Conservation (phyloP, 805 yeast species). For the Yarrowia bubula region DNA sequence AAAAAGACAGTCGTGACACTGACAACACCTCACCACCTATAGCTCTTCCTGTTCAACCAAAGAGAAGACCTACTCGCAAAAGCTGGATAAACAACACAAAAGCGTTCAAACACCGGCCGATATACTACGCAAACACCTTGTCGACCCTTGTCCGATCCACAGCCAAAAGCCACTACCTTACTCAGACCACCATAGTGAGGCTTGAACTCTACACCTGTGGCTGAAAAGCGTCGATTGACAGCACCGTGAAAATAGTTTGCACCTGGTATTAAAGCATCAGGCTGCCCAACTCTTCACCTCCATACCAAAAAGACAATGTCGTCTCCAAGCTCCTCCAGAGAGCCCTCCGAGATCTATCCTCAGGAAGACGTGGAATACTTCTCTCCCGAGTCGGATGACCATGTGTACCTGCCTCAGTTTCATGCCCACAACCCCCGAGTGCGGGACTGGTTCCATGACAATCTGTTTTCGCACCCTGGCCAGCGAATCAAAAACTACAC, state of each 20-base stretch:
- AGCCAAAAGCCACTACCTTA: conserved; percentile 1
- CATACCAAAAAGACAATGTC: background rate
- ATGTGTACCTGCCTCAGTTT: conserved; percentile 22
- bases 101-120: background rate
- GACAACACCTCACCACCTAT: background rate
- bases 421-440: conserved; percentile 16
- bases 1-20: background rate
- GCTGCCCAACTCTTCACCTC: background rate
- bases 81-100: too few species aligned
- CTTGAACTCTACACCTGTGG: conserved; percentile 24
- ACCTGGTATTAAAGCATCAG: background rate
- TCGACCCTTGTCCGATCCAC: background rate
- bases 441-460: conserved; percentile 11
- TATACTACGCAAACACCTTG: background rate
- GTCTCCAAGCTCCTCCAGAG: conserved; percentile 3
- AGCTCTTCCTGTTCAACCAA: background rate
- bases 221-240: conserved; percentile 21
- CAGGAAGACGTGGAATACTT: conserved; percentile 11
- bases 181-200: conserved; percentile 24
- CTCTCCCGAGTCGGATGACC: conserved; percentile 6
- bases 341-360: conserved; percentile 12
- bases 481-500: conserved; percentile 49
- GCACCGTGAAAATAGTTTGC: conserved; percentile 5
- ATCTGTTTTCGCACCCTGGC: conserved; percentile 41
- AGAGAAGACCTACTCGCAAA: too few species aligned